These are phyloP conservation scores for Leishmania amazonensis DNA, from an alignment of 208 protist species.

Conservation along the genomic window DNA sequence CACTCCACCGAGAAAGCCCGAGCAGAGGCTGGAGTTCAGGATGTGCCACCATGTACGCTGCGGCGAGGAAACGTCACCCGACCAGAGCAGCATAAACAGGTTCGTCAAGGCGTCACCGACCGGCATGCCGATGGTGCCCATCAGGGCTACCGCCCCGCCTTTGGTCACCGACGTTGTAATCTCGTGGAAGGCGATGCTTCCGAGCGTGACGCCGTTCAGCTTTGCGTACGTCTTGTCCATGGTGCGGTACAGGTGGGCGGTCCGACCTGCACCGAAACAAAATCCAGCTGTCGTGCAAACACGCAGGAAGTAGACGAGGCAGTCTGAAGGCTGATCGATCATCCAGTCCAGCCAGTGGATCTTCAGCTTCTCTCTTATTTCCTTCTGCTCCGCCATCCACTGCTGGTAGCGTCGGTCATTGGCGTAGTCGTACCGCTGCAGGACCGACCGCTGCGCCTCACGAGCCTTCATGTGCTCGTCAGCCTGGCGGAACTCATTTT, in stretches of 20 bases:
- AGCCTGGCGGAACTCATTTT: conserved; percentile 58
- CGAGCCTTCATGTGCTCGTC: conserved; percentile 56
- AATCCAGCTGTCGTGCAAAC: conserved; percentile 72
- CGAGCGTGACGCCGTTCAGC: conserved; percentile 78
- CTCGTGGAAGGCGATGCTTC: conserved; percentile 67
- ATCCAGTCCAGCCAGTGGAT: conserved; percentile 85
- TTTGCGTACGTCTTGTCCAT: conserved; percentile 92
- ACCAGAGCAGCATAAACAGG: conserved; percentile 23
- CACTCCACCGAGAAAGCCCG: conserved; percentile 52
- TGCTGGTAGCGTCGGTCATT: conserved; percentile 73
- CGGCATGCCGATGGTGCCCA: conserved; percentile 50
- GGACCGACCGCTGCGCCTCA: conserved; percentile 23
- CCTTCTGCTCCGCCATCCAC: conserved; percentile 70
- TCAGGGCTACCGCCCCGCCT: conserved; percentile 47
- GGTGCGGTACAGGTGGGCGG: conserved; percentile 79
- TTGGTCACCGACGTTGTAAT: conserved; percentile 66
- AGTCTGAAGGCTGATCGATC: conserved; percentile 58
- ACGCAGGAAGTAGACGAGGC: conserved; percentile 64
- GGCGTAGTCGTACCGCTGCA: conserved; percentile 77
- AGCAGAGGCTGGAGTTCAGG: conserved; percentile 29
- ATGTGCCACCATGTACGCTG: conserved; percentile 73
- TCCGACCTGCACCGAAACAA: conserved; percentile 79
- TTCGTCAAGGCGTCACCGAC: conserved; percentile 51
- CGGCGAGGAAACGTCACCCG: conserved; percentile 49
- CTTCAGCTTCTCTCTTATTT: conserved; percentile 55